These are phyloP conservation scores for Fusarium solani-melongenae DNA, from an alignment of 2,329 filamentous ascomycete genomes.

Conservation along the genomic window DNA sequence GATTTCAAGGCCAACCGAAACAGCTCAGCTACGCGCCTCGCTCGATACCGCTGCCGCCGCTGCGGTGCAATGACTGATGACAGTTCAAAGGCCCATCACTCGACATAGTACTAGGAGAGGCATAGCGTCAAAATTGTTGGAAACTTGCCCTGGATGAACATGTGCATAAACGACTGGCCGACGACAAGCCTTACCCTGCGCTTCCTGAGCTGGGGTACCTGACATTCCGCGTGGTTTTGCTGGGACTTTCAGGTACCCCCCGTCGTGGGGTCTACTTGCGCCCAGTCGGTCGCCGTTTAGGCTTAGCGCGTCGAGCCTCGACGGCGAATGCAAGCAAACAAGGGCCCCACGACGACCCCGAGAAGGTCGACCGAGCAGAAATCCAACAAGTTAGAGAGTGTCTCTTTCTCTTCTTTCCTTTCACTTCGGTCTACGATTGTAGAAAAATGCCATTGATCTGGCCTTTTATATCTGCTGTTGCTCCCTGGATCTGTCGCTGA, in stretches of 20 bases:
- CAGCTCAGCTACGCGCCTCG: conserved; percentile 4
- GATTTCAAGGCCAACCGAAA: conserved; percentile 22
- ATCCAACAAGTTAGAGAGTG: conserved; percentile 17
- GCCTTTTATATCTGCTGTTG: conserved; percentile 22
- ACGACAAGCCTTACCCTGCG: conserved; percentile 25
- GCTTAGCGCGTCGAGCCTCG: conserved; percentile 33
- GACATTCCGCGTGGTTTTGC: too few relatives aligned
- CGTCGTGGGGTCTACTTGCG: neutral
- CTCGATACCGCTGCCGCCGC: conserved; percentile 27
- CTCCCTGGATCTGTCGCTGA: conserved; percentile 2
- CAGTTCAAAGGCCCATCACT: conserved; percentile 8
- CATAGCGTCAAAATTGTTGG: conserved; percentile 12
- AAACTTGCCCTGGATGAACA: conserved; percentile 14
- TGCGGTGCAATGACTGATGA: conserved; percentile 19
- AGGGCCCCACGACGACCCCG: conserved; percentile 27
- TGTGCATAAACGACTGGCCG: conserved; percentile 41
- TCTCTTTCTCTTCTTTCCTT: neutral
- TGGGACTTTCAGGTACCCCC: conserved; percentile 2
- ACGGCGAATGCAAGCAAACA: conserved; percentile 8
- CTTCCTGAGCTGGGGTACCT: conserved; percentile 8
- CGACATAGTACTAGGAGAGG: conserved; percentile 25
- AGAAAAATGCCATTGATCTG: neutral
- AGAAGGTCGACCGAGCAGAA: conserved; percentile 42
- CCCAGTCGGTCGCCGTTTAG: conserved; percentile 42
- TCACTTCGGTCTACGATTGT: neutral